Base-by-base conservation (phyloP, 345 rosid genomes). In the Dipteronia dyeriana region DNA sequence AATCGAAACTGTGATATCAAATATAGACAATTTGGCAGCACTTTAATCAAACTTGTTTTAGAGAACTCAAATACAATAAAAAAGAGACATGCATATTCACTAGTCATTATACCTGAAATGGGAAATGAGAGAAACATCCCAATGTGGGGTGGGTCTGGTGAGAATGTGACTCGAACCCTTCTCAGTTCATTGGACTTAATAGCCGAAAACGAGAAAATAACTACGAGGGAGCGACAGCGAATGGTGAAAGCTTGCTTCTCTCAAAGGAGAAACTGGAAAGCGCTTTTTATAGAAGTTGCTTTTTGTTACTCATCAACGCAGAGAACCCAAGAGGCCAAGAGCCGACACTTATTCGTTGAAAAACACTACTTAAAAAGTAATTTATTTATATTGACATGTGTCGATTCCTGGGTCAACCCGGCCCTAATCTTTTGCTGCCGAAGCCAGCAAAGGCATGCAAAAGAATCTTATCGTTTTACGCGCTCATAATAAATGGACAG, bases 331-430 rank as follows among this genome's bases (percentile, higher is more conserved):
- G 89, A 77, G 86, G 86, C 84, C 86, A 68, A 85, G 89, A 77
- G 86, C 91, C 92, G 90, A 86, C 90, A 87, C 86, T 79, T 75
- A 85, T 88, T 81, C 86, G 78, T 77, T 75, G 25, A 68, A 77
- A 61, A 2, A 41, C 19, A 9, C 53, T 12, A 29, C 8, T 68
- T 20, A 11, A 2, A 68, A 68, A 45, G 0, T 25, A 22, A 12
- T 41, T 11, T 1, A 22, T n/a, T 67, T 22, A 31, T 31, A 7
- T 62, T 10, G 69, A 19, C 68, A 19, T 10, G 69, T 2, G 68
- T 61, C 38, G 66, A 67, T 54, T 16, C 7, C 7, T 13, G 71
- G 65, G 34, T 54, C 34, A 22, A 38, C 61, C 72, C 78, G 78
- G 23, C 54, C 56, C 43, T 34, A 66, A 31, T 16, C 43, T 5